phyloP scores from a whole-genome alignment of 495 filamentous ascomycete species.

The Poronia punctata region DNA sequence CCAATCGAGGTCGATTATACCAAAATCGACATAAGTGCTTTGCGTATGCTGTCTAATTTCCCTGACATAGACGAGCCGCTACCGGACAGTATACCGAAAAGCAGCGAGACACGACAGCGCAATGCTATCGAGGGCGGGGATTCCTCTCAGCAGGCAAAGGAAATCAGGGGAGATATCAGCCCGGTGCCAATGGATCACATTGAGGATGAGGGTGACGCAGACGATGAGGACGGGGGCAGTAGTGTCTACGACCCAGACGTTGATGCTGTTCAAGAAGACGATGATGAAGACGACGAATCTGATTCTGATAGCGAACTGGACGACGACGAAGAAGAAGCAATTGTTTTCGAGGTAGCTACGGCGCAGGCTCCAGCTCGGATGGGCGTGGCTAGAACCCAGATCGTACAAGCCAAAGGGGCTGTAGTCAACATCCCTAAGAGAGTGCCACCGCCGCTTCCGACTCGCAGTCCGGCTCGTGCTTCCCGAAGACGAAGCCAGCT shows the following conservation, averaged over 20 bases:
- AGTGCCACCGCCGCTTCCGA: conserved; percentile 56
- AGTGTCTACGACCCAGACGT: conserved; percentile 29
- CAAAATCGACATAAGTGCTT: conserved; percentile 42
- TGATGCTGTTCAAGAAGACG: conserved; percentile 38
- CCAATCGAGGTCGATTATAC: conserved; percentile 49
- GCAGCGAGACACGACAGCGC: conserved; percentile 10
- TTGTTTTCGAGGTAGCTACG: conserved; percentile 45
- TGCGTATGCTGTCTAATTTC: conserved; percentile 28
- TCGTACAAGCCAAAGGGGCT: conserved; percentile 47
- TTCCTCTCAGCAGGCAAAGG: conserved; percentile 13
- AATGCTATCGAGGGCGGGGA: conserved; percentile 21
- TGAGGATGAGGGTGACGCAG: conserved; percentile 1
- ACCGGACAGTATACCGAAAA: neutral
- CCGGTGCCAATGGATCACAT: conserved; percentile 8
- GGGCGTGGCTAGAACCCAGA: conserved; percentile 44
- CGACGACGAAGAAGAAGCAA: conserved; percentile 40
- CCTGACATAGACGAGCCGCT: conserved; percentile 15
- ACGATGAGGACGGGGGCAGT: conserved; percentile 23
- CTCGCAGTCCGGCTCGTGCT: conserved; percentile 48
- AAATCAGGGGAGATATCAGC: conserved; percentile 25
- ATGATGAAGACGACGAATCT: conserved; percentile 32
- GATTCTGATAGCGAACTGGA: conserved; percentile 40
- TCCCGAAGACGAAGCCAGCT: conserved; percentile 35
- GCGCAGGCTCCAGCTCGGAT: conserved; percentile 40
- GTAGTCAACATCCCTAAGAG: conserved; percentile 69